Evolutionary conservation across 1,139 yeast species (phyloP).

Genomic region (Hansenula anomala): DNA sequence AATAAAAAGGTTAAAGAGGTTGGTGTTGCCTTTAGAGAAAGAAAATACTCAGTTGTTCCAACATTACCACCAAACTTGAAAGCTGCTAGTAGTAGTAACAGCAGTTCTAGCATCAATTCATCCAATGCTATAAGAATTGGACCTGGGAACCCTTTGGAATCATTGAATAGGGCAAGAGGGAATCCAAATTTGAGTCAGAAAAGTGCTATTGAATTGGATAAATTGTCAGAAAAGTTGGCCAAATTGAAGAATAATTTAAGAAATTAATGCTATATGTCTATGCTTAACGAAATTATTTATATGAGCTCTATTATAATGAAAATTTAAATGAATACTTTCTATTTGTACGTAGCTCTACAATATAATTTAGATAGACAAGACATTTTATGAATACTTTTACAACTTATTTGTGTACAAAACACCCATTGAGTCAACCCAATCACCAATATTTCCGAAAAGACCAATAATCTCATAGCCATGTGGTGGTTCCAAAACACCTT

Average conservation of each 20-base stretch:
- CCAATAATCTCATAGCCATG: slow-evolving; percentile 56
- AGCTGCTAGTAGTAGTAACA: not conserved
- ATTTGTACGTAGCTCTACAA: no score
- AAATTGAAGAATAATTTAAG: slow-evolving; percentile 2
- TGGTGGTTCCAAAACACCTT: slow-evolving; percentile 57
- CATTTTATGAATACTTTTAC: no score
- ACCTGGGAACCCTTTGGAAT: slow-evolving; percentile 7
- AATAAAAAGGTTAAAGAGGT: slow-evolving; percentile 51
- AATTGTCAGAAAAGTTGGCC: slow-evolving; percentile 26
- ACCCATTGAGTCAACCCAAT: slow-evolving; percentile 76
- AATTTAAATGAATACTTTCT: no score
- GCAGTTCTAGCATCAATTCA: not conserved
- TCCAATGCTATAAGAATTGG: not conserved
- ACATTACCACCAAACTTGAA: slow-evolving; percentile 37
- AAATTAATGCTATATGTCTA: not conserved
- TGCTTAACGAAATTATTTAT: no score
- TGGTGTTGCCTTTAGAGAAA: slow-evolving; percentile 59
- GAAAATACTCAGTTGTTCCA: slow-evolving; percentile 69
- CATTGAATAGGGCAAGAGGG: slow-evolving; percentile 19
- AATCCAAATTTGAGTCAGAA: slow-evolving; percentile 2
- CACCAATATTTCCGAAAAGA: slow-evolving; percentile 57
- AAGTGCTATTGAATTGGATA: slow-evolving; percentile 23
- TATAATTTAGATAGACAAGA: no score
- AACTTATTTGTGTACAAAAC: slow-evolving; percentile 29
- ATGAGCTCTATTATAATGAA: no score